Evolutionary conservation across 495 filamentous ascomycete genomes (phyloP).

Genomic region (Endocarpon pusillum): DNA sequence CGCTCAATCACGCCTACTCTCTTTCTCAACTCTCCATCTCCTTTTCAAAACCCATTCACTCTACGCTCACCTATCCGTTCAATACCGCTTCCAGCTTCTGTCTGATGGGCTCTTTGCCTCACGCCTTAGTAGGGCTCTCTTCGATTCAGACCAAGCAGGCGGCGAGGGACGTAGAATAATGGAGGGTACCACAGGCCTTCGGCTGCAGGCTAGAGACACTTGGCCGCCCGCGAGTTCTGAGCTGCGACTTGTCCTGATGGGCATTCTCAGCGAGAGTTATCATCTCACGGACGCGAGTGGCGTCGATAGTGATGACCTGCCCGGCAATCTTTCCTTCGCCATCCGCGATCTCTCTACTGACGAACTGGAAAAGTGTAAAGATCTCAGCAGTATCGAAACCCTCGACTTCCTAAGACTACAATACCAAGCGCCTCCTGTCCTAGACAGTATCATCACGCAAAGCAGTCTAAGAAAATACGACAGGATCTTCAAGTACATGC

Average conservation of each 20-base stretch:
- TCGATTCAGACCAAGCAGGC: slow-evolving; percentile 66
- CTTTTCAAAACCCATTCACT: slow-evolving; percentile 62
- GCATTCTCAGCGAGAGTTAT: slow-evolving; percentile 56
- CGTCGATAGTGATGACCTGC: slow-evolving; percentile 32
- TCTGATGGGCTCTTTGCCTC: slow-evolving; percentile 70
- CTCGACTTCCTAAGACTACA: slow-evolving; percentile 79
- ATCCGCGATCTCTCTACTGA: slow-evolving; percentile 61
- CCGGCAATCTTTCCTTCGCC: slow-evolving; percentile 70
- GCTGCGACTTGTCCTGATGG: slow-evolving; percentile 72
- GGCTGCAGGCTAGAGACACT: slow-evolving; percentile 53
- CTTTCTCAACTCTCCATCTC: slow-evolving; percentile 57
- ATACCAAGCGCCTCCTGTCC: slow-evolving; percentile 59
- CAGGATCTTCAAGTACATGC: slow-evolving; percentile 56
- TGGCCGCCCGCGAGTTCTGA: slow-evolving; percentile 95
- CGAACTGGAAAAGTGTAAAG: slow-evolving; percentile 62
- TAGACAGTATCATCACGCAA: slow-evolving; percentile 56
- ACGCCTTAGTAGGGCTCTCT: slow-evolving; percentile 65
- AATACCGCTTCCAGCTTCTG: slow-evolving; percentile 66
- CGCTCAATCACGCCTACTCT: slow-evolving; percentile 59
- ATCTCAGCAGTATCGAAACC: slow-evolving; percentile 65
- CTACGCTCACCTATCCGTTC: slow-evolving; percentile 56
- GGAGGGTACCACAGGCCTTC: slow-evolving; percentile 62
- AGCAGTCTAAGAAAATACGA: slow-evolving; percentile 62
- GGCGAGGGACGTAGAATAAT: slow-evolving; percentile 55
- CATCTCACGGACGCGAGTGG: slow-evolving; percentile 5